phyloP scores from a whole-genome alignment of 441 rosid species.

The Breynia disticha region DNA sequence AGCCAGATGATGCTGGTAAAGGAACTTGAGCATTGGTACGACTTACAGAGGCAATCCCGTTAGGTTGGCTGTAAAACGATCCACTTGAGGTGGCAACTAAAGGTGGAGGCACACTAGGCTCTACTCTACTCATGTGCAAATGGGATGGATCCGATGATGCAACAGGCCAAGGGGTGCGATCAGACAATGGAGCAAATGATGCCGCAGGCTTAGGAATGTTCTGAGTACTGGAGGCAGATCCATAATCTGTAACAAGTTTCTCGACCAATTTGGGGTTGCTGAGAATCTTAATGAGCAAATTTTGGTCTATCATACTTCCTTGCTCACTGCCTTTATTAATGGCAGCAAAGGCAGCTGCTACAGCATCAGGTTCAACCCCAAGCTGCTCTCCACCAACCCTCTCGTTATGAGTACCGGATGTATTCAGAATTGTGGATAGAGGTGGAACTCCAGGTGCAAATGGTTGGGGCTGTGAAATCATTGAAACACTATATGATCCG shows the following conservation, averaged over 20 bases:
- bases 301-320: slow-evolving; percentile 68
- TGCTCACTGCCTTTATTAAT: slow-evolving; percentile 53
- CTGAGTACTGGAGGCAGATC: slow-evolving; percentile 35
- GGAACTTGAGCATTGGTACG: slow-evolving; percentile 22
- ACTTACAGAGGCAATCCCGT: slow-evolving; percentile 29
- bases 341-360: slow-evolving; percentile 67
- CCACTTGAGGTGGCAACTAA: slow-evolving; percentile 34
- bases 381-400: slow-evolving; percentile 20
- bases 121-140: slow-evolving; percentile 31
- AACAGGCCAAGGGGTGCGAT: no score
- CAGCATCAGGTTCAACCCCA: slow-evolving; percentile 38
- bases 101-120: slow-evolving; percentile 19
- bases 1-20: slow-evolving; percentile 27
- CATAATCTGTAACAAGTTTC: slow-evolving; percentile 51
- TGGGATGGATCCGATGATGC: slow-evolving; percentile 35
- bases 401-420: slow-evolving; percentile 20
- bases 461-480: slow-evolving; percentile 33
- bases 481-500: slow-evolving; percentile 23
- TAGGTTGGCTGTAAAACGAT: slow-evolving; percentile 37
- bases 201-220: slow-evolving; percentile 25
- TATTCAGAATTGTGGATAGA: slow-evolving; percentile 18
- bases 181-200: no score
- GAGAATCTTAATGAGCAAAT: slow-evolving; percentile 66
- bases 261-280: slow-evolving; percentile 70
- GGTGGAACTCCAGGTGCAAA: slow-evolving; percentile 25